Conservation (phyloP, 805 yeast genomes). For the Yamadazyma phyllophila region DNA sequence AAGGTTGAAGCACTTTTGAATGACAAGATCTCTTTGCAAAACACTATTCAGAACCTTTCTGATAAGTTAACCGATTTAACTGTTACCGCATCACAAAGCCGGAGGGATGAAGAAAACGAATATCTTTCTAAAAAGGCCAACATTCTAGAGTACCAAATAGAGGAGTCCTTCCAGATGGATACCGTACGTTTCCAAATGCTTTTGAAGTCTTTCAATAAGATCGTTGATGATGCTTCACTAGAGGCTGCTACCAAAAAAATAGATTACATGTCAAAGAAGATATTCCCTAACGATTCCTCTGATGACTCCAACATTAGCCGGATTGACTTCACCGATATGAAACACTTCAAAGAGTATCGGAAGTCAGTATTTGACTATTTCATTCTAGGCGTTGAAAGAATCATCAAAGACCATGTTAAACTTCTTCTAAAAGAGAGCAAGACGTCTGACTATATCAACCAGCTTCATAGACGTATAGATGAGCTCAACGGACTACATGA, state of each 20-base stretch:
- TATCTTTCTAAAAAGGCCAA: conserved; percentile 17
- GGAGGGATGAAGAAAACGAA: conserved; percentile 7
- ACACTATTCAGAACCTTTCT: conserved; percentile 36
- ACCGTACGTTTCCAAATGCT: conserved; percentile 48
- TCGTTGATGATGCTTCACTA: conserved; percentile 58
- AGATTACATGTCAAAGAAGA: conserved; percentile 17
- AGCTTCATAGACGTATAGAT: conserved; percentile 25
- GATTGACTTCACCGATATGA: conserved; percentile 20
- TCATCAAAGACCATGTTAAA: conserved; percentile 55
- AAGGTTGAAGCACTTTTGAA: conserved; percentile 36
- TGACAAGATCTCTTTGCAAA: conserved; percentile 35
- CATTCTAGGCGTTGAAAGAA: conserved; percentile 57
- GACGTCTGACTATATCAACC: conserved; percentile 21
- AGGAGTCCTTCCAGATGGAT: conserved; percentile 41
- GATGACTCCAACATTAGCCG: conserved; percentile 11
- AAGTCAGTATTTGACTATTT: conserved; percentile 53
- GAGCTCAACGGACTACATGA: conserved; percentile 25
- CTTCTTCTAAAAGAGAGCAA: conserved; percentile 33
- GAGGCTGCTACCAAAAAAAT: conserved; percentile 57
- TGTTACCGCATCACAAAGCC: conserved; percentile 17
- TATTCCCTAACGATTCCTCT: conserved; percentile 9
- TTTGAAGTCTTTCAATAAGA: conserved; percentile 49
- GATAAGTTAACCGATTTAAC: conserved; percentile 29
- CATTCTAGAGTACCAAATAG: conserved; percentile 41
- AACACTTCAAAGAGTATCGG: conserved; percentile 30